Evolutionary conservation across 805 yeast genomes (phyloP).

Genomic region (Peterozyma toletana): DNA sequence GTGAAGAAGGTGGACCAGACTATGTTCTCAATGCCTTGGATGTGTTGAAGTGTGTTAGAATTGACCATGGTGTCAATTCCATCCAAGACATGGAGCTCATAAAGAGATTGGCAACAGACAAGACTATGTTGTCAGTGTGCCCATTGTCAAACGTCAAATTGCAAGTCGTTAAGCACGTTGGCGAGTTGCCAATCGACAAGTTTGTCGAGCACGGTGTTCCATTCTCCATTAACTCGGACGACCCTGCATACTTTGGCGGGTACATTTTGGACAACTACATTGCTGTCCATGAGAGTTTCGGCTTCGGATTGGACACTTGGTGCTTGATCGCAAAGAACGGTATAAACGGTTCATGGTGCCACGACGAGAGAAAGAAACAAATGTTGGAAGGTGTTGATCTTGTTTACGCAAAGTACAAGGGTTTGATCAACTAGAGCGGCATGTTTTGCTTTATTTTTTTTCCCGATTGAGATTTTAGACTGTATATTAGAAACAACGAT

Average conservation of each 20-base stretch:
- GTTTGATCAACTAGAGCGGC: not conserved
- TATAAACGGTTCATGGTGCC: constrained; percentile 70
- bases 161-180: constrained; percentile 62
- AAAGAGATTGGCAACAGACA: constrained; percentile 44
- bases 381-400: constrained; percentile 37
- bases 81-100: constrained; percentile 46
- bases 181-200: constrained; percentile 57
- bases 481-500: too few relatives aligned
- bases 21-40: constrained; percentile 55
- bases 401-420: constrained; percentile 23
- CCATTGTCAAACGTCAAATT: constrained; percentile 73
- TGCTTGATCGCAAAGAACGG: constrained; percentile 53
- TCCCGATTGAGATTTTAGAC: too few relatives aligned
- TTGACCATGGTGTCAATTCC: constrained; percentile 77
- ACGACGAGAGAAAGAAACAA: constrained; percentile 42
- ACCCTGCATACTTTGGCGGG: constrained; percentile 84
- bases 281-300: constrained; percentile 58
- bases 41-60: constrained; percentile 53
- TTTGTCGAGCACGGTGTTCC: constrained; percentile 59
- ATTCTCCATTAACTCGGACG: constrained; percentile 72
- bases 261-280: constrained; percentile 71
- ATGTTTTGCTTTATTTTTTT: too few relatives aligned
- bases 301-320: constrained; percentile 58
- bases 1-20: constrained; percentile 82
- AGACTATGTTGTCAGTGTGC: constrained; percentile 63